A percentile compares a stretch with the other conserved stretches of the same genome.
Conservation (phyloP, 306 rosid species). For the Urtica urens region DNA sequence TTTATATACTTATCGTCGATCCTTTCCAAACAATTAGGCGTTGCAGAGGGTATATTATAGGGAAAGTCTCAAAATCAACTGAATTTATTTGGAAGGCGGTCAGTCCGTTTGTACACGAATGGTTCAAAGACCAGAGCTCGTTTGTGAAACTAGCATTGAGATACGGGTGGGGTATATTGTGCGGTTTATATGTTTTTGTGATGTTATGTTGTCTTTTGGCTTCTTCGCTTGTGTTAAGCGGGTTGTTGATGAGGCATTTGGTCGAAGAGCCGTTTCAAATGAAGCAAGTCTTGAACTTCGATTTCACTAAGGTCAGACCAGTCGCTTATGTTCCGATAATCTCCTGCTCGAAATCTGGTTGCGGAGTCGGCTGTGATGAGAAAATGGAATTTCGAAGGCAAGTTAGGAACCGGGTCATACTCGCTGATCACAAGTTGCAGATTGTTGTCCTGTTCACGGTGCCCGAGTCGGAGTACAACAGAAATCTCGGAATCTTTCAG, state of each 20-base stretch:
- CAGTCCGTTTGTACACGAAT: constrained; percentile 24
- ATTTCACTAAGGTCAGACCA: constrained; percentile 54
- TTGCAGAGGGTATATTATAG: constrained; percentile 19
- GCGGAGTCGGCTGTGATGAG: constrained; percentile 22
- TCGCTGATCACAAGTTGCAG: constrained; percentile 38
- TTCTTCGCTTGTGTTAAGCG: constrained; percentile 40
- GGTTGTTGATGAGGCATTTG: constrained; percentile 33
- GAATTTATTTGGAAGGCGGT: constrained; percentile 8
- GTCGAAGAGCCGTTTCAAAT: constrained; percentile 50
- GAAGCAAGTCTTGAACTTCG: constrained; percentile 53
- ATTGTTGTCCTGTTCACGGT: constrained; percentile 31
- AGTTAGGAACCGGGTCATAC: constrained; percentile 27
- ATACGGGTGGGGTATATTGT: constrained; percentile 57
- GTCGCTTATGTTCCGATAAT: constrained; percentile 51
- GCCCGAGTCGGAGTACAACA: constrained; percentile 76
- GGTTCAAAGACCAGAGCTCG: constrained; percentile 31
- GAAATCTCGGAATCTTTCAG: constrained; percentile 80
- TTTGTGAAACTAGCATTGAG: constrained; percentile 40
- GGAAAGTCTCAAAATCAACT: constrained; percentile 16
- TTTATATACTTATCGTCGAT: constrained; percentile 35
- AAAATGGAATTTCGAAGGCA: constrained; percentile 15
- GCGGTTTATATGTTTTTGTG: constrained; percentile 45
- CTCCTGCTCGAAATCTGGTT: constrained; percentile 28
- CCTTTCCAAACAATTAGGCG: constrained; percentile 39
- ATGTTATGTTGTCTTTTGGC: constrained; percentile 36